A percentile compares a stretch with the other conserved stretches of the same genome.
Evolutionary conservation across 441 rosid species (phyloP).

Genomic region (Gossypium laxum): DNA sequence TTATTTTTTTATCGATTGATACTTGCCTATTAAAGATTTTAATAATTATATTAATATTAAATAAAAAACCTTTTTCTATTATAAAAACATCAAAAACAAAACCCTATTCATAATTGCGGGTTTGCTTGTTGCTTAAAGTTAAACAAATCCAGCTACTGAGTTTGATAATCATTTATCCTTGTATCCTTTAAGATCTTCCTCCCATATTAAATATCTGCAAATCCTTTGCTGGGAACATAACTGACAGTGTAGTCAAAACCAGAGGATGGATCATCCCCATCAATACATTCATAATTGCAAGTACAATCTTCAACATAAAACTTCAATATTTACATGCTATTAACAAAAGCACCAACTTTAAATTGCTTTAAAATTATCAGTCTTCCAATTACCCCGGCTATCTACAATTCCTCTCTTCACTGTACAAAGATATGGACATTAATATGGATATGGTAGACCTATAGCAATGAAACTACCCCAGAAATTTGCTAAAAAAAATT

Average conservation of each 20-base stretch:
- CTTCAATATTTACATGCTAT: not conserved
- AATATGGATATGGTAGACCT: not conserved
- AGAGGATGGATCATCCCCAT: not conserved
- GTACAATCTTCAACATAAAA: not conserved
- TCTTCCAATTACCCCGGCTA: not conserved
- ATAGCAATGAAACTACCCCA: conserved; percentile 32
- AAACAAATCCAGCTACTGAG: not conserved
- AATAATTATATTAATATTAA: too few relatives aligned
- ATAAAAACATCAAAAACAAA: not conserved
- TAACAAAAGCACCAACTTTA: not conserved
- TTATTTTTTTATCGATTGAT: not conserved
- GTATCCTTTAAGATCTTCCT: not conserved
- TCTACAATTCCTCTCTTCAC: not conserved
- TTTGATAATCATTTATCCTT: not conserved
- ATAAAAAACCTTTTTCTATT: too few relatives aligned
- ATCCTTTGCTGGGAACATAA: not conserved
- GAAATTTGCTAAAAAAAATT: conserved; percentile 49
- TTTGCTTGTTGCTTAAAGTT: not conserved
- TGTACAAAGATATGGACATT: not conserved
- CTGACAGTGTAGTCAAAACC: not conserved
- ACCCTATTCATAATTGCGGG: not conserved
- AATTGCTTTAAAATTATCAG: not conserved
- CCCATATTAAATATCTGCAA: not conserved
- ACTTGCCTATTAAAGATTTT: not conserved
- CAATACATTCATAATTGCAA: not conserved